These are phyloP conservation scores for Arthrobotrys iridis DNA, from an alignment of 2,329 filamentous ascomycete species.

Conservation along the genomic window DNA sequence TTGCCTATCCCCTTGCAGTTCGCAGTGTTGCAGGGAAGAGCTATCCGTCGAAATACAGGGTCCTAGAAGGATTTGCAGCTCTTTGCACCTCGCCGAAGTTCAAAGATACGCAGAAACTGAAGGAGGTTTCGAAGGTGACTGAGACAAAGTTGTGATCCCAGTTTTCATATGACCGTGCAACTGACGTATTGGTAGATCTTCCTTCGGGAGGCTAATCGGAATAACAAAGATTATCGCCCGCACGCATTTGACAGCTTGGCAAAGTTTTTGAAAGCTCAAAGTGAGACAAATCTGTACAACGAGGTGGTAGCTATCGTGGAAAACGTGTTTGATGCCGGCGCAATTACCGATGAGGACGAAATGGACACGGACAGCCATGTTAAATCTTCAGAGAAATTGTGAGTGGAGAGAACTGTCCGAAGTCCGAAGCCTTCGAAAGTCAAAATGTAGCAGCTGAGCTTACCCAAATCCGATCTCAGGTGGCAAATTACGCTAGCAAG, in stretches of 20 bases:
- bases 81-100: conserved; percentile 64
- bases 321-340: conserved; percentile 70
- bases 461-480: conserved; percentile 44
- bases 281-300: conserved; percentile 75
- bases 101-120: conserved; percentile 29
- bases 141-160: conserved; percentile 70
- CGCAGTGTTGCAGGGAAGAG: conserved; percentile 86
- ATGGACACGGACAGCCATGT: conserved; percentile 74
- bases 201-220: conserved; percentile 87
- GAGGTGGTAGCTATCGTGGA: conserved; percentile 73
- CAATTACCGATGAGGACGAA: conserved; percentile 66
- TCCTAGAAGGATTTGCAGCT: conserved; percentile 80
- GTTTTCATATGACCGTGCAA: conserved; percentile 32
- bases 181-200: conserved; percentile 68
- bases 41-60: conserved; percentile 88
- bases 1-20: conserved; percentile 84
- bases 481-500: conserved; percentile 56
- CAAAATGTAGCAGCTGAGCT: conserved; percentile 37
- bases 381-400: conserved; percentile 61
- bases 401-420: conserved; percentile 54
- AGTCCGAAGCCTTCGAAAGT: conserved; percentile 41
- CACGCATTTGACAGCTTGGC: conserved; percentile 78
- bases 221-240: conserved; percentile 83
- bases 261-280: conserved; percentile 73
- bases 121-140: conserved; percentile 61